phyloP scores from a whole-genome alignment of 2,329 filamentous ascomycete genomes.

The Cryphonectria radicalis region DNA sequence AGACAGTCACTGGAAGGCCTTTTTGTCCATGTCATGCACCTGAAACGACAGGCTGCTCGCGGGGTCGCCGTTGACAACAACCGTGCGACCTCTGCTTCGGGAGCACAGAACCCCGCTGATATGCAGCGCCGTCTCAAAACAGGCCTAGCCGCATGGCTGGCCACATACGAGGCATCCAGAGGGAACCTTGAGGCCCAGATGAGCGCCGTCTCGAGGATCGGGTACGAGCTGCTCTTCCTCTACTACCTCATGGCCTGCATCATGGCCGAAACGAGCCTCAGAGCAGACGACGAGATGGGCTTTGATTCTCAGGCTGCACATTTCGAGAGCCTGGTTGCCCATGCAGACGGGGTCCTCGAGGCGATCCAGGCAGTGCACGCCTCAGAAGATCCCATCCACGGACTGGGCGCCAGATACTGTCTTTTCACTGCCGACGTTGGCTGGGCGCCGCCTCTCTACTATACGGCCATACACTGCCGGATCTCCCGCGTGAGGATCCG shows the following conservation, averaged over 20 bases:
- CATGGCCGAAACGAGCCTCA: slow-evolving; percentile 44
- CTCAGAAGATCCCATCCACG: slow-evolving; percentile 16
- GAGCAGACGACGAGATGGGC: slow-evolving; percentile 37
- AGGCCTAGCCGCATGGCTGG: background rate
- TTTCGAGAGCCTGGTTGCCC: slow-evolving; percentile 41
- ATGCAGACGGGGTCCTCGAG: slow-evolving; percentile 21
- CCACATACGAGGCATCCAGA: background rate
- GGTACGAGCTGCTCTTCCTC: slow-evolving; percentile 39
- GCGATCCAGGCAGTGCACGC: background rate
- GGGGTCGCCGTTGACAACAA: background rate
- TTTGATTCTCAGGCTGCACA: slow-evolving; percentile 42
- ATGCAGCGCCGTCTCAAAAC: background rate
- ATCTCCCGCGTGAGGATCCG: slow-evolving; percentile 44
- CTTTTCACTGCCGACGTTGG: slow-evolving; percentile 46
- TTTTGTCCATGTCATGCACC: background rate
- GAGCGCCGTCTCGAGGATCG: slow-evolving; percentile 7
- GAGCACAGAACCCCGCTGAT: background rate
- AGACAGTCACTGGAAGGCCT: background rate
- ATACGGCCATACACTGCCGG: slow-evolving; percentile 51
- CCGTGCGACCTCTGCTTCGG: background rate
- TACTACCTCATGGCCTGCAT: slow-evolving; percentile 50
- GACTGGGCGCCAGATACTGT: slow-evolving; percentile 36
- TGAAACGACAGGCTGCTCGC: background rate
- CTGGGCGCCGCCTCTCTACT: slow-evolving; percentile 51
- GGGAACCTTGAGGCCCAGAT: slow-evolving; percentile 33